Base-by-base conservation (phyloP, 495 filamentous ascomycete species). In the Aspergillus conjunctus region DNA sequence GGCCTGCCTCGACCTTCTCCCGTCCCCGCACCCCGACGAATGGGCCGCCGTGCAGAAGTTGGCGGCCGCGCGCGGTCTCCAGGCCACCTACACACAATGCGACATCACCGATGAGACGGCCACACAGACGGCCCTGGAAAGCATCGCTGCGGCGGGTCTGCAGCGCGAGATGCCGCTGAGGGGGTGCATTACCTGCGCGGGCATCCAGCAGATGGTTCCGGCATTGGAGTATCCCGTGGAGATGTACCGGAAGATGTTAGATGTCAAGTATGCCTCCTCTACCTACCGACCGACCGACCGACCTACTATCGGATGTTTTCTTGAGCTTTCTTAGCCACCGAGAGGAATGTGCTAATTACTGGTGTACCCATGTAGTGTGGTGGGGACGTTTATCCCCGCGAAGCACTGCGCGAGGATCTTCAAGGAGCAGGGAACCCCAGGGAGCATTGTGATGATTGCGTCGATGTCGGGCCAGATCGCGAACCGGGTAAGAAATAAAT, bases 401-500 rank as follows among this genome's bases (percentile, higher is more conserved):
- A 87, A 90, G 70, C 86, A 87, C 7, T 87, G 82, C 10, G 88
- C 89, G 0, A 77, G 78, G 11, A 82, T 89, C 69, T 89, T 92
- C 82, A 79, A 88, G 55, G 76, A 81, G 39, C 69, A 73, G 41
- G 64, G 69, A 39, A 68, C 65, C 3, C 68, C 69, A 56, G 88
- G 88, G 0, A 89, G 85, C 63, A 83, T 93, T 51, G 85, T 87
- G 17, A 68, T 92, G 66, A 88, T 92, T 68, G 90, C 85, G 7
- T 87, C 84, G 45, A 92, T 93, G 89, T 88, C 85, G 62, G 90
- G 87, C 14, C 87, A 83, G n/a, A 77, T 92, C 54, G 90, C 88
- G 12, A 93, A 93, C 66, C 54, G 75, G 20, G 78, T 75, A 69
- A 20, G 68, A 45, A n/a, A n/a, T n/a, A n/a, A n/a, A n/a, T n/a